These are phyloP conservation scores for Calonectria pteridis DNA, from an alignment of 2,329 filamentous ascomycete species.

Conservation along the genomic window DNA sequence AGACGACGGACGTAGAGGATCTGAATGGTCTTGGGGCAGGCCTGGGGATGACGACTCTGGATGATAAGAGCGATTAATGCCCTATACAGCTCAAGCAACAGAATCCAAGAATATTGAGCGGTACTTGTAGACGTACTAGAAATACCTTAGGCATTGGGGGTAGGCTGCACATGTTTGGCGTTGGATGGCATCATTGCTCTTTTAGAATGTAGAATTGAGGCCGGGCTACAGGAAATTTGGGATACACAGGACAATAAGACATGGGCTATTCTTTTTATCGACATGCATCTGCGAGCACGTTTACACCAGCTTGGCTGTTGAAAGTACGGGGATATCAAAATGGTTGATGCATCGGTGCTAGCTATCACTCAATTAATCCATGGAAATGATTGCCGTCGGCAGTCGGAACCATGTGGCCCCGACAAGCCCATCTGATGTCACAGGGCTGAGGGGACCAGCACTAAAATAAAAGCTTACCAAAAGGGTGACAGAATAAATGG, in stretches of 20 bases:
- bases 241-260: not conserved
- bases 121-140: not conserved
- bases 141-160: not conserved
- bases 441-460: constrained; percentile 1
- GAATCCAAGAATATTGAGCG: not conserved
- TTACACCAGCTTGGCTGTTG: not conserved
- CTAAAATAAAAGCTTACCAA: constrained; percentile 28
- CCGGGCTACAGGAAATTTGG: not conserved
- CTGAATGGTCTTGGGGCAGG: constrained; percentile 35
- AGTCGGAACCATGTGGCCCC: not conserved
- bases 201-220: not conserved
- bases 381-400: not conserved
- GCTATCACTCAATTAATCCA: not conserved
- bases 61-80: constrained; percentile 34
- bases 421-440: not conserved
- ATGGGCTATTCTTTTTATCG: not conserved
- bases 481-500: constrained; percentile 34
- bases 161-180: constrained; percentile 5
- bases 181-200: constrained; percentile 3
- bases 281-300: too few species aligned
- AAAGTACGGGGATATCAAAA: not conserved
- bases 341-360: not conserved
- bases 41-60: constrained; percentile 44
- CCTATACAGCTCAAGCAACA: not conserved
- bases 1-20: constrained; percentile 50